Base-by-base conservation (phyloP, 257 asterid genomes). In the Solanum tacnaense region DNA sequence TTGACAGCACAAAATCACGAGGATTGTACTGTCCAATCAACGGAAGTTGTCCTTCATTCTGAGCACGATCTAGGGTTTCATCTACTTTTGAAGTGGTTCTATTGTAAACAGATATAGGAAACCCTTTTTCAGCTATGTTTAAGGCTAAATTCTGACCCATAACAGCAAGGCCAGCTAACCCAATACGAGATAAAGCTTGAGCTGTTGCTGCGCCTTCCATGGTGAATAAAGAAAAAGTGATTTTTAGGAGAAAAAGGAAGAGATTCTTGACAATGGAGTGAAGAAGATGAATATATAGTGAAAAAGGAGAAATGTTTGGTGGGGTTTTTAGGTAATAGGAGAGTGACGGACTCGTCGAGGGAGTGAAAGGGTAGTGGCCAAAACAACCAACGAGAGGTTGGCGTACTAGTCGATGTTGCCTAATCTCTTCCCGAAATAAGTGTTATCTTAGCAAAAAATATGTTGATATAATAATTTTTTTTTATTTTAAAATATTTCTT, bases 131-230 rank as follows among this genome's bases (percentile, higher is more conserved):
- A 60, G 98, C 99, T 73, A 96, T 93, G 95, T 96, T 96, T 13
- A 96, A 90, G 39, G 99, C 99, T 3, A 96, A 85, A 89, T 96
- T 96, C 68, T 96, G 99, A 32, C 99, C 98, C 98, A 96, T 95
- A 1, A 96, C 99, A 9, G 98, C 98, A 2, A 95, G 89, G 0
- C 98, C 98, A 1, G 98, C 98, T 0, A 95, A 89, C 27, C 98
- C 98, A 75, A 95, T 93, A 46, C 94, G 92, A 18, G 98, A 96
- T 21, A 94, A 88, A 49, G 95, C 86, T 83, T 88, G 90, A 1
- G 94, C 89, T 7, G 92, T 68, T 3, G 89, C 89, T 18, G 89
- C 90, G 79, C 93, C 92, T 91, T 94, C 90, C 88, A 88, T 88
- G 75, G 73, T 27, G 70, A 76, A 44, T 38, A 21, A 41, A 8